A percentile compares a stretch with the other conserved stretches of the same genome.
Evolutionary conservation across 2,329 filamentous ascomycete genomes (phyloP).

Genomic region (Elsinoe necatrix): DNA sequence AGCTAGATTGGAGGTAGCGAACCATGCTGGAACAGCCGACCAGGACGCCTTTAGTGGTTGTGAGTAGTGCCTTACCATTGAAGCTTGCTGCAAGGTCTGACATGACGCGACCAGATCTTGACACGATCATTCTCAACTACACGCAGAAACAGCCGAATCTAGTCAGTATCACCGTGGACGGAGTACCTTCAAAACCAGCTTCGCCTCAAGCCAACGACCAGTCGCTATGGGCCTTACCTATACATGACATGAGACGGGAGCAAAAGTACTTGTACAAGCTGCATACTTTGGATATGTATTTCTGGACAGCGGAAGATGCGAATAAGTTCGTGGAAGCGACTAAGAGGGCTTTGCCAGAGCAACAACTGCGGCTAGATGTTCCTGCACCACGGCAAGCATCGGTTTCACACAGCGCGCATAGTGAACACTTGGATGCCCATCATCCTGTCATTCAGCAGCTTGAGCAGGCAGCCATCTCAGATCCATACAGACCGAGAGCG

Average conservation of each 20-base stretch:
- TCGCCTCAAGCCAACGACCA: slow-evolving; percentile 38
- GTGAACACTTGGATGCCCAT: slow-evolving; percentile 44
- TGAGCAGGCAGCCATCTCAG: slow-evolving; percentile 60
- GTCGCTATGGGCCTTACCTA: slow-evolving; percentile 64
- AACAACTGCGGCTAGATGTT: slow-evolving; percentile 49
- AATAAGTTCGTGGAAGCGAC: slow-evolving; percentile 61
- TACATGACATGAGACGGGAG: slow-evolving; percentile 63
- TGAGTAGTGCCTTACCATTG: slow-evolving; percentile 37
- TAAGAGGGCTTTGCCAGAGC: slow-evolving; percentile 53
- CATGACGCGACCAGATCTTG: slow-evolving; percentile 46
- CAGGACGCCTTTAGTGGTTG: slow-evolving; percentile 73
- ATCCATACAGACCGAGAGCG: slow-evolving; percentile 41
- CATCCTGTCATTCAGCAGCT: slow-evolving; percentile 66
- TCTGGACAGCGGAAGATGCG: slow-evolving; percentile 68
- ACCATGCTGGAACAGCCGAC: slow-evolving; percentile 62
- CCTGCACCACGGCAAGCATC: slow-evolving; percentile 49
- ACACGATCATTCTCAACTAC: slow-evolving; percentile 57
- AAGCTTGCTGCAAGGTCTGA: neutral
- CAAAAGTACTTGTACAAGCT: slow-evolving; percentile 72
- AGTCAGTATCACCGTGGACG: slow-evolving; percentile 57
- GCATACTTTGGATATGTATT: slow-evolving; percentile 68
- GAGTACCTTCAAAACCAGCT: slow-evolving; percentile 28
- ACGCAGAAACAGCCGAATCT: slow-evolving; percentile 66
- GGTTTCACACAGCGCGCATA: slow-evolving; percentile 33
- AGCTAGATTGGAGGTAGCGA: slow-evolving; percentile 67